Evolutionary conservation across 257 asterid genomes (phyloP).

Genomic region (Verbena officinalis): DNA sequence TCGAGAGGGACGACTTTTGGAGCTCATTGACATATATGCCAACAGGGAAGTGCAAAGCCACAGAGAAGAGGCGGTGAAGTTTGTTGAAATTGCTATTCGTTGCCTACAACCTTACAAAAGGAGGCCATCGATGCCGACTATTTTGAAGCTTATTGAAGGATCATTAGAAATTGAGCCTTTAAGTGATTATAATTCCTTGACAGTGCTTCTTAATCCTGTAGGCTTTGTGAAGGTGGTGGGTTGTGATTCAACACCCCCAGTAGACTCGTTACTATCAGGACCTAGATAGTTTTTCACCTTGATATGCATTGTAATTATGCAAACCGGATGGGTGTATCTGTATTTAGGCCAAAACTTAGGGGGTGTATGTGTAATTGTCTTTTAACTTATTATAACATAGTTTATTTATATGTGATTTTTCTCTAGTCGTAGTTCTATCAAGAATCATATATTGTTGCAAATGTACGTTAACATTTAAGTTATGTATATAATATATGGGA

Average conservation of each 20-base stretch:
- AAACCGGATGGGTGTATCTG: too few species aligned
- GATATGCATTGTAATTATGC: too few species aligned
- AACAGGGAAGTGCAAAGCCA: not conserved
- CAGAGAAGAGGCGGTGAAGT: not conserved
- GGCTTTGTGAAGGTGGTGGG: not conserved
- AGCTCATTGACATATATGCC: not conserved
- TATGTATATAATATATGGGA: too few species aligned
- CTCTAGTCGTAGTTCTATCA: too few species aligned
- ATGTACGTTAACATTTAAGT: too few species aligned
- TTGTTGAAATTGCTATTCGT: not conserved
- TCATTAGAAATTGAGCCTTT: not conserved
- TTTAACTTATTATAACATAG: too few species aligned
- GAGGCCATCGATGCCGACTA: not conserved
- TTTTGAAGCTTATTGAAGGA: constrained; percentile 10
- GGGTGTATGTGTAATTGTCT: too few species aligned
- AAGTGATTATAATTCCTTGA: not conserved
- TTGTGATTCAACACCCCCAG: not conserved
- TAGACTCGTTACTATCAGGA: not conserved
- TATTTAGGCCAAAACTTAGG: too few species aligned
- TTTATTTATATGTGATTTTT: too few species aligned
- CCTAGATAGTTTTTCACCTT: not conserved
- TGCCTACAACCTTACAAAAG: not conserved
- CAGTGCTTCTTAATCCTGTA: not conserved
- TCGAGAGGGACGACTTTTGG: not conserved
- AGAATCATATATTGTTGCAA: too few species aligned